These are phyloP conservation scores for Exophiala sp. DNA, from an alignment of 2,329 filamentous ascomycete genomes.

Conservation along the genomic window DNA sequence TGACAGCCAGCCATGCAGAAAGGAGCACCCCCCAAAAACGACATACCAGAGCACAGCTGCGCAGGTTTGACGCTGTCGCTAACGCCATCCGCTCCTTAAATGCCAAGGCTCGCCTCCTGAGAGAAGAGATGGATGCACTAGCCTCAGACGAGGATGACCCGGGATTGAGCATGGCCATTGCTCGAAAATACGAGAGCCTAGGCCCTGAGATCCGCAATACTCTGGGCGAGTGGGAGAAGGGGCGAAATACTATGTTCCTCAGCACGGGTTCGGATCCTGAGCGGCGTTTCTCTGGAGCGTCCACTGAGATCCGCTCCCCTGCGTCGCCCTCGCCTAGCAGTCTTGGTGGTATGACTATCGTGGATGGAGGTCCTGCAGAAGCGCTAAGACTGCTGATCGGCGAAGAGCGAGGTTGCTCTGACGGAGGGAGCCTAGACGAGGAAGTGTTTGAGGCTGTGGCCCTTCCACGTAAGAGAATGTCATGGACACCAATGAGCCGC, in stretches of 20 bases:
- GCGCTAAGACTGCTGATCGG: constrained; percentile 78
- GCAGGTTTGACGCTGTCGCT: constrained; percentile 82
- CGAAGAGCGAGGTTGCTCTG: constrained; percentile 48
- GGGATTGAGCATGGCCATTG: constrained; percentile 73
- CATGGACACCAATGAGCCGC: constrained; percentile 57
- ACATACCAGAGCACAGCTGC: constrained; percentile 78
- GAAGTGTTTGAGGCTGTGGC: constrained; percentile 92
- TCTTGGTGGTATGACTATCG: constrained; percentile 43
- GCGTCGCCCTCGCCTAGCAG: constrained; percentile 45
- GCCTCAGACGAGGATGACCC: constrained; percentile 62
- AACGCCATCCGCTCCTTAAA: constrained; percentile 88
- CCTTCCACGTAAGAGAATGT: constrained; percentile 65
- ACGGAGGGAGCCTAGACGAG: constrained; percentile 54
- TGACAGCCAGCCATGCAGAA: constrained; percentile 2
- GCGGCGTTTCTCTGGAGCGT: constrained; percentile 27
- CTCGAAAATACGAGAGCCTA: constrained; percentile 92
- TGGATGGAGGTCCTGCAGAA: constrained; percentile 59
- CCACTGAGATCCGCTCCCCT: constrained; percentile 32
- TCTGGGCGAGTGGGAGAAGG: constrained; percentile 81
- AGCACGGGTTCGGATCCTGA: constrained; percentile 60
- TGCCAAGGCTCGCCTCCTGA: constrained; percentile 86
- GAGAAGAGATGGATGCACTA: constrained; percentile 76
- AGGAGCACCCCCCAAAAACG: constrained; percentile 70
- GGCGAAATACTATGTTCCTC: constrained; percentile 74
- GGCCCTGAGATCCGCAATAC: constrained; percentile 78